These are phyloP conservation scores for Chlorella sp. DNA, from an alignment of 139 green algal genomes.

Conservation along the genomic window DNA sequence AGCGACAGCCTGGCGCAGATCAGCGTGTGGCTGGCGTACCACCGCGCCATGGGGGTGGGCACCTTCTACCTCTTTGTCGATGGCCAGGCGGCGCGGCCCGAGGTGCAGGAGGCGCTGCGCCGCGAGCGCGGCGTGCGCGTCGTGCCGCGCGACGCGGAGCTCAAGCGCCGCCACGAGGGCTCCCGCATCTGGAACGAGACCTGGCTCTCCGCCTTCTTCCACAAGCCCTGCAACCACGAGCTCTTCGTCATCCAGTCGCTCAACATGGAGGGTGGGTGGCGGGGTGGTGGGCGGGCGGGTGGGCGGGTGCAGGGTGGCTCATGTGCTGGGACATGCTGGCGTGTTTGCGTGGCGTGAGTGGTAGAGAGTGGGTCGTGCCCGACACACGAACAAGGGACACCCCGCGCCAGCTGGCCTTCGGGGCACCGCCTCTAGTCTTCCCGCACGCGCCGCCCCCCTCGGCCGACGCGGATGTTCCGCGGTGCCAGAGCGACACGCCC, in stretches of 20 bases:
- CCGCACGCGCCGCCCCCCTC: too few relatives aligned
- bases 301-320: too few relatives aligned
- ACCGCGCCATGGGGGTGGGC: constrained; percentile 52
- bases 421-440: too few relatives aligned
- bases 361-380: too few relatives aligned
- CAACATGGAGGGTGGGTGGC: constrained; percentile 78
- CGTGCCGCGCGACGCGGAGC: constrained; percentile 46
- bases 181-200: constrained; percentile 82
- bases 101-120: constrained; percentile 25
- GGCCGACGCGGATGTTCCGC: too few relatives aligned
- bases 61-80: constrained; percentile 72
- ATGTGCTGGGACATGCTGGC: too few relatives aligned
- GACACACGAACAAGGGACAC: too few relatives aligned
- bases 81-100: constrained; percentile 39
- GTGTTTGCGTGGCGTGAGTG: too few relatives aligned
- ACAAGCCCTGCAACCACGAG: constrained; percentile 90
- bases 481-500: too few relatives aligned
- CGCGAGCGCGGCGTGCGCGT: constrained; percentile 49
- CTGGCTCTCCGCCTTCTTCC: constrained; percentile 83
- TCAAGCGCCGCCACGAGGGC: constrained; percentile 45
- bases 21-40: constrained; percentile 59
- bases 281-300: too few relatives aligned
- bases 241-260: constrained; percentile 84
- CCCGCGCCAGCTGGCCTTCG: too few relatives aligned
- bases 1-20: constrained; percentile 53